phyloP scores from a whole-genome alignment of 2,329 filamentous ascomycete species.

The Microcyclospora tardicrescens region DNA sequence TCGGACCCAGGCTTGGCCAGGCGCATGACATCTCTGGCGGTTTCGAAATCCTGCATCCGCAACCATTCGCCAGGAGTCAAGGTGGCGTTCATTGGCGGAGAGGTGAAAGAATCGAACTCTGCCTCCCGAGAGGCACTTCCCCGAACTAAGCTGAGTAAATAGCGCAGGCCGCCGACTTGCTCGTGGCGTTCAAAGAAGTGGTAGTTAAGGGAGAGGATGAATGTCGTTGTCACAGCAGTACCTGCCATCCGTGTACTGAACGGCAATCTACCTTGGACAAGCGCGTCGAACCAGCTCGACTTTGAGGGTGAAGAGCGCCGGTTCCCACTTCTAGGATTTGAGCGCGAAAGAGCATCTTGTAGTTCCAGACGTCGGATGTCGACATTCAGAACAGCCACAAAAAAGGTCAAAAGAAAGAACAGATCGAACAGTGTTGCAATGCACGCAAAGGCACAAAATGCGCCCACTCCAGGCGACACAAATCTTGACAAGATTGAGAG shows the following conservation, averaged over 20 bases:
- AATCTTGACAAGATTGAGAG: constrained; percentile 52
- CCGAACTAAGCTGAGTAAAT: constrained; percentile 18
- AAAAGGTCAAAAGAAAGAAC: constrained; percentile 67
- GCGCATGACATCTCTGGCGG: constrained; percentile 62
- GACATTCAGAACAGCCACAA: constrained; percentile 64
- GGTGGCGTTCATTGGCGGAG: constrained; percentile 56
- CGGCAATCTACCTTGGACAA: constrained; percentile 52
- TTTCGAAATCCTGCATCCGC: constrained; percentile 64
- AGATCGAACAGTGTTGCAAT: constrained; percentile 66
- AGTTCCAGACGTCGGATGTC: constrained; percentile 67
- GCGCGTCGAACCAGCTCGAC: constrained; percentile 46
- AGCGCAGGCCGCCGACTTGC: constrained; percentile 15
- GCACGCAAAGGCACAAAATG: constrained; percentile 64
- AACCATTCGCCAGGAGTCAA: constrained; percentile 67
- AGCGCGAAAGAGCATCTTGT: constrained; percentile 50
- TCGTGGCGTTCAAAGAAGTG: constrained; percentile 58
- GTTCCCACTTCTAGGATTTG: constrained; percentile 23
- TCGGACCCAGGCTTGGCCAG: constrained; percentile 58
- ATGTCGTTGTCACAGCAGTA: constrained; percentile 57
- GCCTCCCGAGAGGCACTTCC: constrained; percentile 7
- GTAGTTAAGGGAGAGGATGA: constrained; percentile 61
- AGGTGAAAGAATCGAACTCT: constrained; percentile 22
- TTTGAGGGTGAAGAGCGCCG: constrained; percentile 12
- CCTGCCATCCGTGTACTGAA: constrained; percentile 64
- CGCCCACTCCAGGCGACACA: constrained; percentile 57